Conservation (phyloP, 495 filamentous ascomycete species). For the Neurospora sublineolata region DNA sequence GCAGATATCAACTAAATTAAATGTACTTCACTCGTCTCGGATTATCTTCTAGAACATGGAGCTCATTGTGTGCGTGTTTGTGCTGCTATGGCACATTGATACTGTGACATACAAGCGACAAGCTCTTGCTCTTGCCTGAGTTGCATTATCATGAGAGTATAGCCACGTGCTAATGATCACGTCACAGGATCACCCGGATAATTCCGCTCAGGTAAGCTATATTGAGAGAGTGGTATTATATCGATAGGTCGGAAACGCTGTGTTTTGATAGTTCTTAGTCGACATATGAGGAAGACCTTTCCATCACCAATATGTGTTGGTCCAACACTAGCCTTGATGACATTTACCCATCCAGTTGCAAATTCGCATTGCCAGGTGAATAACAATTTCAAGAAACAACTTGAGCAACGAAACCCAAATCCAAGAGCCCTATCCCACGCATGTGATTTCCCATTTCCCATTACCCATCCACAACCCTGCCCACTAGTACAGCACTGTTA, state of each 20-base stretch:
- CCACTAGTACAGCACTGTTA: background rate
- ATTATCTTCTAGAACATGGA: background rate
- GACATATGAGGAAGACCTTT: background rate
- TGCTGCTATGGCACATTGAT: background rate
- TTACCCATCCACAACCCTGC: background rate
- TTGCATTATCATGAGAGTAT: background rate
- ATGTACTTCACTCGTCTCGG: constrained; percentile 14
- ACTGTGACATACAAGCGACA: background rate
- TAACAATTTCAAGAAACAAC: background rate
- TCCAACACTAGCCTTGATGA: background rate
- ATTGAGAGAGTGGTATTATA: background rate
- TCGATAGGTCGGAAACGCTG: background rate
- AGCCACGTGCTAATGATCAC: background rate
- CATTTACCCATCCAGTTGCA: background rate
- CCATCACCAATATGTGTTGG: background rate
- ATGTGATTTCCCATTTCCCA: background rate
- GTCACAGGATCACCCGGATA: background rate
- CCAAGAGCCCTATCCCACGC: background rate
- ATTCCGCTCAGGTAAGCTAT: background rate
- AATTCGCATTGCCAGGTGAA: background rate
- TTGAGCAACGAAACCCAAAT: background rate
- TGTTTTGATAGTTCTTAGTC: background rate
- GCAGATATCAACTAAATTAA: constrained; percentile 40
- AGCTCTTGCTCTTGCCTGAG: background rate
- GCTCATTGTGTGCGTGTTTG: background rate